Conservation (phyloP, 176 grass and related monocot genomes). For the Zoysia pacifica region DNA sequence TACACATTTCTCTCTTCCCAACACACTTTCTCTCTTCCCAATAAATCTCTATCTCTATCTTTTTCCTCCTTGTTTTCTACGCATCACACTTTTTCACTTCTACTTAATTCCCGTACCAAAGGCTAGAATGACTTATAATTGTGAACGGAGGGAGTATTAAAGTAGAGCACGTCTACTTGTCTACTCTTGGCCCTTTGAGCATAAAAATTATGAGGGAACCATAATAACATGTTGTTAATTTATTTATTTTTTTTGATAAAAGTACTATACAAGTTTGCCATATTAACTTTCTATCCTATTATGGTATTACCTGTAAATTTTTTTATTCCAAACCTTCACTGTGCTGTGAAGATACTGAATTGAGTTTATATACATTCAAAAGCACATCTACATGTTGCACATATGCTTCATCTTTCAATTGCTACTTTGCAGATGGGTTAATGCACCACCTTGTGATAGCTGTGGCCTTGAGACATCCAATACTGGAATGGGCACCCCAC, state of each 20-base stretch:
- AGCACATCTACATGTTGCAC: slow-evolving; percentile 1
- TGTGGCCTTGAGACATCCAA: slow-evolving; percentile 68
- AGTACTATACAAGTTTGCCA: not conserved
- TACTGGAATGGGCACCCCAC: slow-evolving; percentile 70
- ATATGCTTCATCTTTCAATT: slow-evolving; percentile 31
- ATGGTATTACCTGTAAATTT: slow-evolving; percentile 17
- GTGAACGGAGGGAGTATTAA: not conserved
- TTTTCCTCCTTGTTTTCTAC: too few relatives aligned
- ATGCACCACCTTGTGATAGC: slow-evolving; percentile 75
- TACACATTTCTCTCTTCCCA: too few relatives aligned
- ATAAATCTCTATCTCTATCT: too few relatives aligned
- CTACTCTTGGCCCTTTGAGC: not conserved
- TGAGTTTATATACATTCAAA: slow-evolving; percentile 15
- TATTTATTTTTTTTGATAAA: slow-evolving; percentile 1
- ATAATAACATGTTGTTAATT: not conserved
- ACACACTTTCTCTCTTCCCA: too few relatives aligned
- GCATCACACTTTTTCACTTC: too few relatives aligned
- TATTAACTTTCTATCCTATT: slow-evolving; percentile 19
- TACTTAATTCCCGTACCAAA: too few relatives aligned
- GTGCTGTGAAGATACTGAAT: not conserved
- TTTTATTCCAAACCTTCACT: not conserved
- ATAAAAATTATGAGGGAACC: not conserved
- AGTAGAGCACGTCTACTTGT: not conserved
- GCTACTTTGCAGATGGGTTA: slow-evolving; percentile 79
- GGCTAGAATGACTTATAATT: too few relatives aligned